Evolutionary conservation across 352 stramenopile genomes (phyloP), one percentile per base, ranked within the genome.

Genomic region (Phytophthora sansomeana): DNA sequence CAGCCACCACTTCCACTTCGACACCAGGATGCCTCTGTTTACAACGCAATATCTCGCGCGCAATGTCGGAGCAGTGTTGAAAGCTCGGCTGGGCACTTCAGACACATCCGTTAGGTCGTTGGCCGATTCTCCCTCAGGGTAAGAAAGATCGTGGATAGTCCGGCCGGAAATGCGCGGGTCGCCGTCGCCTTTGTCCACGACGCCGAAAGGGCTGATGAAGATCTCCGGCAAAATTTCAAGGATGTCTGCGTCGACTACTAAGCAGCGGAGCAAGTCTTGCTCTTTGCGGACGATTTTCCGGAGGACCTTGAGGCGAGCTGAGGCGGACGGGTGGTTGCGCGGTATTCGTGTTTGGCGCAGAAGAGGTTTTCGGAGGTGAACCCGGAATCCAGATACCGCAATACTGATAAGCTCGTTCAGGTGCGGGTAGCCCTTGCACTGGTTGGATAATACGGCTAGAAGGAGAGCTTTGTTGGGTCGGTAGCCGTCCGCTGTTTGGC

Each of bases 201-300:
- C 39, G n/a, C 39, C 39, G 39, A 46, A 46, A 46, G 39, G 39
- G 39, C 39, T 46, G 39, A 46, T 46, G 24, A 26, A 11, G 17
- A 46, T 11, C 24, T 46, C 39, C 24, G 39, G 39, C 14, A 11
- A 46, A 16, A 21, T 46, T 16, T 11, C 21, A 9, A 46, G 39
- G 39, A 26, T 11, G n/a, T 26, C 14, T 11, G 24, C 24, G 24
- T 46, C 39, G 6, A 46, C 13, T 16, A 46, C 39, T 16, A 10
- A 16, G 24, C 39, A 46, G n/a, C 39, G 39, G 13, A 11, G 24
- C 5, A 11, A 11, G 9, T 46, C 39, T 46, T 46, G 39, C 24
- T 46, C 39, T 16, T 21, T 46, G 39, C 39, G 39, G n/a, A 46
- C 24, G n/a, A 32, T 46, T 46, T 46, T 46, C n/a, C 17, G 14